These are phyloP conservation scores for Phalaenopsis aphrodite DNA, from an alignment of 106 monocot genomes.

Conservation along the genomic window DNA sequence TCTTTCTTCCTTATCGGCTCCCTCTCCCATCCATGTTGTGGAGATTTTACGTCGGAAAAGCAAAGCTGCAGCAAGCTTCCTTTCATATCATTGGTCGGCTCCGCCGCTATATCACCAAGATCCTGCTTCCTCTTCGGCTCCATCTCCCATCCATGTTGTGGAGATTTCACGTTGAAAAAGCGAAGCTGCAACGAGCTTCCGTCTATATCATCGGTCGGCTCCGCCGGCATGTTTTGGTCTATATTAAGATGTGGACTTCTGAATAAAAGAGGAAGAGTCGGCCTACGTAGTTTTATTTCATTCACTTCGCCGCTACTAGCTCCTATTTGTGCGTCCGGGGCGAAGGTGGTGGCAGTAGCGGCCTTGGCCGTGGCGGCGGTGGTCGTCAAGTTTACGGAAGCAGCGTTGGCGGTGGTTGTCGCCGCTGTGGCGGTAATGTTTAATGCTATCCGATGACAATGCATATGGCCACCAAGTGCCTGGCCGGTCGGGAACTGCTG, in stretches of 20 bases:
- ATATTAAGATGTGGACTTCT: slow-evolving; percentile 7
- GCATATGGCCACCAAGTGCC: slow-evolving; percentile 64
- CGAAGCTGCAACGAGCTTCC: slow-evolving; percentile 21
- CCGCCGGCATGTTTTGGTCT: slow-evolving; percentile 50
- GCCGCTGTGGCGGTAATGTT: slow-evolving; percentile 9
- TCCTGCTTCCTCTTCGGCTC: neutral
- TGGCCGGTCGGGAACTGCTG: slow-evolving; percentile 65
- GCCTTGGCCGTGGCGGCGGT: no score
- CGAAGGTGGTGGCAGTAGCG: no score
- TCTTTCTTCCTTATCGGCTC: no score
- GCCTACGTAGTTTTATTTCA: no score
- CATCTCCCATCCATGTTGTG: slow-evolving; percentile 24
- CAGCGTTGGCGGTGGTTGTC: neutral
- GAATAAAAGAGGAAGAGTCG: slow-evolving; percentile 18
- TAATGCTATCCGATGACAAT: slow-evolving; percentile 42
- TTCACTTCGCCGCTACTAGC: neutral
- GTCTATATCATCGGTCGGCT: neutral
- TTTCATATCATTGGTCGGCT: no score
- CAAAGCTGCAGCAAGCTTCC: no score
- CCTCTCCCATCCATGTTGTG: no score
- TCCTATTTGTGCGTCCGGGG: neutral
- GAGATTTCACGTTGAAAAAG: slow-evolving; percentile 18
- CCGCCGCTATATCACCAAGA: neutral
- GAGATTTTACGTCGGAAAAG: no score
- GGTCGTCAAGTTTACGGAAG: no score